Conservation (phyloP, 2,329 filamentous ascomycete species). For the Xylaria sp. region DNA sequence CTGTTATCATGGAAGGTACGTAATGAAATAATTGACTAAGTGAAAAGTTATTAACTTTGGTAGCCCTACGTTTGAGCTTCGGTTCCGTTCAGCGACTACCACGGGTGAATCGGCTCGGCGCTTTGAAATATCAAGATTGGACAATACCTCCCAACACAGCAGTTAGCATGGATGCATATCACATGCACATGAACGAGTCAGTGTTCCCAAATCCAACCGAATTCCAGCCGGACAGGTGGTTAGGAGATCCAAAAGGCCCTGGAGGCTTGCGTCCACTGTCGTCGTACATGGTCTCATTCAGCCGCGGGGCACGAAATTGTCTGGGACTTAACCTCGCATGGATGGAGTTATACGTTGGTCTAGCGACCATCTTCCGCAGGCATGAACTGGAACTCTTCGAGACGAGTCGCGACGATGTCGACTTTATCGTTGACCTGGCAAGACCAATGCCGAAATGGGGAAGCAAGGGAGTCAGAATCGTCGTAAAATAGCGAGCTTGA, state of each 20-base stretch:
- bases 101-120: neutral
- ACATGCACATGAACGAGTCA: constrained; percentile 39
- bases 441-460: constrained; percentile 21
- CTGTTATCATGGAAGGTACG: constrained; percentile 24
- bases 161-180: constrained; percentile 39
- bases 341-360: constrained; percentile 51
- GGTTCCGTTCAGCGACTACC: constrained; percentile 1
- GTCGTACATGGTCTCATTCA: constrained; percentile 48
- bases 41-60: neutral
- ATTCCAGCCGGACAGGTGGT: constrained; percentile 43
- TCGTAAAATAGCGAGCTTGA: constrained; percentile 19
- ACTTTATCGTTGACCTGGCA: constrained; percentile 33
- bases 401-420: constrained; percentile 37
- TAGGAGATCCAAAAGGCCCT: constrained; percentile 34
- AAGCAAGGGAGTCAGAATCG: constrained; percentile 33
- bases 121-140: constrained; percentile 32
- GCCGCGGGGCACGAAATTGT: constrained; percentile 51
- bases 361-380: constrained; percentile 58
- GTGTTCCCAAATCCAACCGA: constrained; percentile 33
- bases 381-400: constrained; percentile 55
- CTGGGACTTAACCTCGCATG: constrained; percentile 51
- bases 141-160: constrained; percentile 35
- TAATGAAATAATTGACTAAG: neutral
- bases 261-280: constrained; percentile 24
- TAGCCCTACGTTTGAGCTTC: neutral